Evolutionary conservation across 2,329 filamentous ascomycete genomes (phyloP).

Genomic region (Rachicladosporium sp.): DNA sequence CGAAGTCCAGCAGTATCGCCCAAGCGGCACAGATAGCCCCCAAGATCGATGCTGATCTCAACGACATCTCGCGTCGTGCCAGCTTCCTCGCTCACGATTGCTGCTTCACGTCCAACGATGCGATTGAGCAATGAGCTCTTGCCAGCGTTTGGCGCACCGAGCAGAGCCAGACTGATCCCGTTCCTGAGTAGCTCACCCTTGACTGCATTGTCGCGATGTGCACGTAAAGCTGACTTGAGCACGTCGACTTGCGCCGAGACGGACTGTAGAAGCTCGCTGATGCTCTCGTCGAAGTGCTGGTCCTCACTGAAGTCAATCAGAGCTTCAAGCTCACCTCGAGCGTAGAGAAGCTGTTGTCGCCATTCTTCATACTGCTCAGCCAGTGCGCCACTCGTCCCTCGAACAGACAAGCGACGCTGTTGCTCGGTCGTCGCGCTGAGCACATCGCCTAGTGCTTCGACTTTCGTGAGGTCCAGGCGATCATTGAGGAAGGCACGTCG

Average conservation of each 20-base stretch:
- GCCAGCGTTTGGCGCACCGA: constrained; percentile 86
- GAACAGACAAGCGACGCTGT: constrained; percentile 75
- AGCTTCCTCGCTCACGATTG: constrained; percentile 85
- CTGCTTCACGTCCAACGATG: constrained; percentile 81
- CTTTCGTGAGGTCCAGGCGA: constrained; percentile 75
- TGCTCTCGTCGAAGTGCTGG: constrained; percentile 89
- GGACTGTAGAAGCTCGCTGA: constrained; percentile 55
- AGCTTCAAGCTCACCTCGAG: constrained; percentile 83
- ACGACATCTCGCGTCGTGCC: constrained; percentile 92
- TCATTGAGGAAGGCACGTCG: constrained; percentile 80
- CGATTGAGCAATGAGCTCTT: constrained; percentile 90
- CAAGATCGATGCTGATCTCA: constrained; percentile 79
- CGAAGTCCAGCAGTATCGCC: constrained; percentile 89
- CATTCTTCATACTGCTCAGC: constrained; percentile 70
- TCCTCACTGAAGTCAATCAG: constrained; percentile 96
- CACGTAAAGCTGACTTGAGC: constrained; percentile 50
- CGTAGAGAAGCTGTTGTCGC: constrained; percentile 64
- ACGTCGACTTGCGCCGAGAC: constrained; percentile 52
- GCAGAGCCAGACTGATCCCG: constrained; percentile 73
- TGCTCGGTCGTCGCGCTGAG: constrained; percentile 69
- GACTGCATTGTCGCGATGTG: constrained; percentile 65
- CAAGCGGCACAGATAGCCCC: constrained; percentile 83
- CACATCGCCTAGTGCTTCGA: constrained; percentile 51
- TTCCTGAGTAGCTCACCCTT: constrained; percentile 71
- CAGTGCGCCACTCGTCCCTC: constrained; percentile 54